phyloP scores from a whole-genome alignment of 495 filamentous ascomycete species.

The Talaromyces liani region DNA sequence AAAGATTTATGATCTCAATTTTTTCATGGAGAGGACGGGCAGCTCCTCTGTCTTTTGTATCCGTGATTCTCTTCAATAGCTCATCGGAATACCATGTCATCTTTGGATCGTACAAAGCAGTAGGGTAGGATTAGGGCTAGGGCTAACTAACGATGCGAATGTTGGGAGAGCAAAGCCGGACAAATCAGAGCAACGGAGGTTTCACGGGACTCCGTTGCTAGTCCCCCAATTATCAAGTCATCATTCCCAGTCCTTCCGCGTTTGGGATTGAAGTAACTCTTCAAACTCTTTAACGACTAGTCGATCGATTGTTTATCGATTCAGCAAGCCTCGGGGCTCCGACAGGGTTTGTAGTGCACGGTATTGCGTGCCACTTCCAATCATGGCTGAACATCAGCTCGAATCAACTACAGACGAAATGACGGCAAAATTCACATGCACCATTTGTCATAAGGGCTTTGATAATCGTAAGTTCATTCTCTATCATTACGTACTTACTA shows the following conservation, averaged over 20 bases:
- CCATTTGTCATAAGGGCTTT: neutral
- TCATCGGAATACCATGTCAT: neutral
- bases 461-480: neutral
- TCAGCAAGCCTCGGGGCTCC: too few relatives aligned
- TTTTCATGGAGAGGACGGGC: neutral
- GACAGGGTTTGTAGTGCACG: neutral
- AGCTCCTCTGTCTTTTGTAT: neutral
- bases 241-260: neutral
- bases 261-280: too few relatives aligned
- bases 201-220: slow-evolving; percentile 1
- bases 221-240: neutral
- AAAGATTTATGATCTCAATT: neutral
- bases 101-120: neutral
- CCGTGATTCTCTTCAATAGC: neutral
- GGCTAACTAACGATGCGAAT: neutral
- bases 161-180: neutral
- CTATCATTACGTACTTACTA: too few relatives aligned
- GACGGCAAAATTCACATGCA: neutral
- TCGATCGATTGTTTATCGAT: too few relatives aligned
- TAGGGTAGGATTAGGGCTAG: neutral
- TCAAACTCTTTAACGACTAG: too few relatives aligned
- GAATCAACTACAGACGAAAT: neutral
- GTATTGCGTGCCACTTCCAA: neutral
- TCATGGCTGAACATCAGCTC: neutral
- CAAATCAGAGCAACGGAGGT: neutral